These are phyloP conservation scores for Hymenotorrendiella dingleyae DNA, from an alignment of 2,329 filamentous ascomycete species.

Conservation along the genomic window DNA sequence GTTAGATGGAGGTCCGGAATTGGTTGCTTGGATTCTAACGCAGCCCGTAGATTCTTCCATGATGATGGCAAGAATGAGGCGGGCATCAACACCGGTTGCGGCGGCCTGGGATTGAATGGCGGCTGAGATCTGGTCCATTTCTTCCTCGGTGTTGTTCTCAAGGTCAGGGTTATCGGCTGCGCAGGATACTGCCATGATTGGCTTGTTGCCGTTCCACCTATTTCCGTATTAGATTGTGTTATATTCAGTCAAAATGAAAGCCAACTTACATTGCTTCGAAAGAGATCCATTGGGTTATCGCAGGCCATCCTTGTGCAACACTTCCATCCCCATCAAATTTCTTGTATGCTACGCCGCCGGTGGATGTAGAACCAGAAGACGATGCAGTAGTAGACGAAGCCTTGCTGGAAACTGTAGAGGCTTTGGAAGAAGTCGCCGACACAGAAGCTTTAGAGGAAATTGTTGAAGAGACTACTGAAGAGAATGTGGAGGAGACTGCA, in stretches of 20 bases:
- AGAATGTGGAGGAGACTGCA: background rate
- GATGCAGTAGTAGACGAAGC: background rate
- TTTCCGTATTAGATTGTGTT: no score
- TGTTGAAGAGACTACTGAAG: background rate
- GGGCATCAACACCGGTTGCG: slow-evolving; percentile 21
- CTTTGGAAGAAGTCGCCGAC: background rate
- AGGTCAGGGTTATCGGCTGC: background rate
- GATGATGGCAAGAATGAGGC: slow-evolving; percentile 30
- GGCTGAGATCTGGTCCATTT: slow-evolving; percentile 3
- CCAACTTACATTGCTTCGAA: slow-evolving; percentile 5
- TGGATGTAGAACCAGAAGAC: background rate
- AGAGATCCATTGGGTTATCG: slow-evolving; percentile 1
- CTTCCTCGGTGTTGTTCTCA: background rate
- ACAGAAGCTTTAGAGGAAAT: background rate
- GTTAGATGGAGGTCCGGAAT: background rate
- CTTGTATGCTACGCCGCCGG: background rate
- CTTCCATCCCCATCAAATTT: slow-evolving; percentile 6
- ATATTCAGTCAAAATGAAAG: background rate
- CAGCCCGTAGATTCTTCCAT: slow-evolving; percentile 30
- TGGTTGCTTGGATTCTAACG: slow-evolving; percentile 15
- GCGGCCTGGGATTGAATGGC: slow-evolving; percentile 3
- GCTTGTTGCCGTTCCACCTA: slow-evolving; percentile 3
- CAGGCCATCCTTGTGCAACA: slow-evolving; percentile 6
- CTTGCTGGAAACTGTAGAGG: background rate
- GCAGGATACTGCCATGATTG: background rate